These are phyloP conservation scores for Hippophae gyantsensis DNA, from an alignment of 306 rosid species.

Conservation along the genomic window DNA sequence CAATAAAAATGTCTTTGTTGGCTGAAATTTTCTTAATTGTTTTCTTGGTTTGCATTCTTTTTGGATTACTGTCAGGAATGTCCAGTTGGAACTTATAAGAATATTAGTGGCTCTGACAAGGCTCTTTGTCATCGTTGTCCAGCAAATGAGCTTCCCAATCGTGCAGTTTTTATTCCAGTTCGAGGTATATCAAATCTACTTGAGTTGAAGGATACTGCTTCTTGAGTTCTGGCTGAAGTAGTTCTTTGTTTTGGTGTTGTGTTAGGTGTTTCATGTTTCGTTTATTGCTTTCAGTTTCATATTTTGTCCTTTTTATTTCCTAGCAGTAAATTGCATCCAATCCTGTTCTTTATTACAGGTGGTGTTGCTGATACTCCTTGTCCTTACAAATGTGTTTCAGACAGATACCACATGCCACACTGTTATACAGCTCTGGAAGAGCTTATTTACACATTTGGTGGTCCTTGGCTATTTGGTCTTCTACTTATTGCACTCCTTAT, in stretches of 20 bases:
- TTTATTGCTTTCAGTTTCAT: conserved; percentile 8
- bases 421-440: conserved; percentile 97
- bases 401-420: conserved; percentile 92
- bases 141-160: conserved; percentile 63
- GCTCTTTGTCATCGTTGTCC: conserved; percentile 77
- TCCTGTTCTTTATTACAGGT: conserved; percentile 38
- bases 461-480: conserved; percentile 93
- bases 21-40: neutral
- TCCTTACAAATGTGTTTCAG: conserved; percentile 86
- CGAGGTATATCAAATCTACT: conserved; percentile 54
- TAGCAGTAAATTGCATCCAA: neutral
- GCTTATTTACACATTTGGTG: conserved; percentile 89
- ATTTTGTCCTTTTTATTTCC: neutral
- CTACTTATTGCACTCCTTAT: conserved; percentile 74
- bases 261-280: neutral
- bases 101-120: conserved; percentile 72
- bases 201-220: conserved; percentile 4
- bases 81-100: conserved; percentile 89
- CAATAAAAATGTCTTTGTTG: no score
- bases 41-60: conserved; percentile 7
- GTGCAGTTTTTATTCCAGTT: conserved; percentile 61
- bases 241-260: neutral
- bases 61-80: conserved; percentile 60
- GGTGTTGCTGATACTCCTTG: conserved; percentile 80
- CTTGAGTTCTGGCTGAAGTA: neutral